phyloP scores from a whole-genome alignment of 2,329 filamentous ascomycete species.

The Fusarium hostae region DNA sequence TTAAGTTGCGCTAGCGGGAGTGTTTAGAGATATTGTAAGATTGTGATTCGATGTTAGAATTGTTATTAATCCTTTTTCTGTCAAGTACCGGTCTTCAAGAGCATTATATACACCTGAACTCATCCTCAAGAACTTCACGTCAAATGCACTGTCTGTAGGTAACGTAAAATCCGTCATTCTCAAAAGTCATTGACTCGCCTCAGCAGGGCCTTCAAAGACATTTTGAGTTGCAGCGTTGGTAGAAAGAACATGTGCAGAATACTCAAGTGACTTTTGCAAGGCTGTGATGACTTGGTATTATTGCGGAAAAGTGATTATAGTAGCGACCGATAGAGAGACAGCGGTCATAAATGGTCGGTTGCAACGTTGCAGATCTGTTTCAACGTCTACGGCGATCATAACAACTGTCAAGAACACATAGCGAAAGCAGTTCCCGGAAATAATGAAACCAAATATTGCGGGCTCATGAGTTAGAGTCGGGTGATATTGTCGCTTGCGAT shows the following conservation, averaged over 20 bases:
- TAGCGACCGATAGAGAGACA: neutral
- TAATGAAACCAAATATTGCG: too few species aligned
- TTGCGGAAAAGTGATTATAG: neutral
- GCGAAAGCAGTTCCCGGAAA: neutral
- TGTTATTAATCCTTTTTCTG: too few species aligned
- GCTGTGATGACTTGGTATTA: neutral
- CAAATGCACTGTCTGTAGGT: too few species aligned
- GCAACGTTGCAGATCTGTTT: constrained; percentile 23
- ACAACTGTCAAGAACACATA: neutral
- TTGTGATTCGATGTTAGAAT: neutral
- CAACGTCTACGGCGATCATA: neutral
- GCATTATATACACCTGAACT: neutral
- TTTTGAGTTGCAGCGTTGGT: neutral
- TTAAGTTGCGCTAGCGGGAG: neutral
- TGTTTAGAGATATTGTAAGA: neutral
- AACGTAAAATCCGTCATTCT: neutral
- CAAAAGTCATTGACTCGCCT: constrained; percentile 2
- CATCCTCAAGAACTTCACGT: fast-evolving
- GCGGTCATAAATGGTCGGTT: neutral
- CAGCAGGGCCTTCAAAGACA: constrained; percentile 8
- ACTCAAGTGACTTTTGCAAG: constrained; percentile 10
- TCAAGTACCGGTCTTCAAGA: fast-evolving
- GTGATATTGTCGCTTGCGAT: constrained; percentile 8
- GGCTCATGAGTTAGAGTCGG: neutral
- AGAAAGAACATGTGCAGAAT: constrained; percentile 2